Base-by-base conservation (phyloP, 208 protist species). In the Crithidia fasciculata region DNA sequence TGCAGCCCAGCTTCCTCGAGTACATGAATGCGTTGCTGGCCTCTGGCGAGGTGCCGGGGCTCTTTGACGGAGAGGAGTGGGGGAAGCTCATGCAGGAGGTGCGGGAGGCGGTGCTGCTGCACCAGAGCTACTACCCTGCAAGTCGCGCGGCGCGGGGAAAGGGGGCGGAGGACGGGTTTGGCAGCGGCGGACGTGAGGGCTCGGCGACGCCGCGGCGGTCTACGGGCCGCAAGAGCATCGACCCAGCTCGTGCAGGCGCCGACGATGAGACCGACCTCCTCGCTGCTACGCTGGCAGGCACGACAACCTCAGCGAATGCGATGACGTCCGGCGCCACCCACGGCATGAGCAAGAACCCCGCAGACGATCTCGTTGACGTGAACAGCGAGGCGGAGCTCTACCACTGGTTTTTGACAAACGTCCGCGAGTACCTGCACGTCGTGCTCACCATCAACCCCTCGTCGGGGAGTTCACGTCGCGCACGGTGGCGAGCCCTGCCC, bases 391-490 rank as follows among this genome's bases (percentile, higher is more conserved):
- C 99, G 12, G 95, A 99, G 58, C 72, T 99, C 3, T 99, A 99
- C 72, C 84, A 91, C 43, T 99, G 98, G 95, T 99, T 99, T 83
- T 84, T 98, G 43, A 66, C 62, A 10, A 97, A 98, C 76, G 98
- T 99, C n/a, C 88, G 95, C 74, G 78, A 88, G 69, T 99, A 99
- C 75, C 87, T 99, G 37, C 99, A 99, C 80, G 96, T 99, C 12
- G 96, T 99, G 18, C 99, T 99, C 78, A 99, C 99, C 36, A 99
- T 99, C 87, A 99, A 99, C 84, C 99, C 99, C n/a, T 89, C 97
- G 41, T 95, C 6, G 86, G 92, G 52, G 98, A 99, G 66, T 99
- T 99, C 72, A 85, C 96, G 13, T 95, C 94, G 45, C 92, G 98
- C 66, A 88, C 95, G 2, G 90, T 97, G 19, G 97, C 98, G 16